Base-by-base conservation (phyloP, 352 stramenopile species). In the Pythium phragmiticola region DNA sequence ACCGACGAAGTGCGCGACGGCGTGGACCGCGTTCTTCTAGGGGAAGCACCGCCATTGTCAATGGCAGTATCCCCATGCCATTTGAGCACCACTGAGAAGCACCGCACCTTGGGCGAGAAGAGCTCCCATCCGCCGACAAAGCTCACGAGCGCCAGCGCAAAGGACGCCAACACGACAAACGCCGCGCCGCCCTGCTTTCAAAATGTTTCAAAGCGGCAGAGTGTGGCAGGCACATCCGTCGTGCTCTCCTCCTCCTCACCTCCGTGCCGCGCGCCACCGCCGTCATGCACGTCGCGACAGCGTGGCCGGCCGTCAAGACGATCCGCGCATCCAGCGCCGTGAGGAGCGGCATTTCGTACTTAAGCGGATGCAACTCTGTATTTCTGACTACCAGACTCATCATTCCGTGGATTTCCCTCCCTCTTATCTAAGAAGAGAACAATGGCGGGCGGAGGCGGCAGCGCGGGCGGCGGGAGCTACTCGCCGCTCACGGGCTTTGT, bases 401-500 rank as follows among this genome's bases (percentile, higher is more conserved):
- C 28, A 61, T 61, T 58, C 39, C 51, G 33, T 28, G 42, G 11
- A 60, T 50, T 50, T 51, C 39, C 26, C 13, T 62, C 55, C 21
- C 42, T 43, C 52, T 0, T 7, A 9, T 33, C 36, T 52, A 11
- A 33, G 37, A 60, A 28, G 16, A 13, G 4, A 16, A 46, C 26
- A 33, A 92, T 90, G 83, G 76, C 76, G 33, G 75, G 78, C 61
- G 76, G 74, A 54, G 73, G 59, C n/a, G 72, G 59, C n/a, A 70
- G 67, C 7, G 74, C 46, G 46, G 33, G 52, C 60, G 78, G 80
- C 52, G 81, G 83, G 16, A 90, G 79, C 73, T 95, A 95, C 73
- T 92, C 87, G 68, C 84, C 85, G 63, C 70, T 88, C 51, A 95
- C 87, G 66, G 87, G 85, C 73, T 95, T 95, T 64, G 76, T 95